These are phyloP conservation scores for Calycina marina DNA, from an alignment of 2,329 filamentous ascomycete species.

Conservation along the genomic window DNA sequence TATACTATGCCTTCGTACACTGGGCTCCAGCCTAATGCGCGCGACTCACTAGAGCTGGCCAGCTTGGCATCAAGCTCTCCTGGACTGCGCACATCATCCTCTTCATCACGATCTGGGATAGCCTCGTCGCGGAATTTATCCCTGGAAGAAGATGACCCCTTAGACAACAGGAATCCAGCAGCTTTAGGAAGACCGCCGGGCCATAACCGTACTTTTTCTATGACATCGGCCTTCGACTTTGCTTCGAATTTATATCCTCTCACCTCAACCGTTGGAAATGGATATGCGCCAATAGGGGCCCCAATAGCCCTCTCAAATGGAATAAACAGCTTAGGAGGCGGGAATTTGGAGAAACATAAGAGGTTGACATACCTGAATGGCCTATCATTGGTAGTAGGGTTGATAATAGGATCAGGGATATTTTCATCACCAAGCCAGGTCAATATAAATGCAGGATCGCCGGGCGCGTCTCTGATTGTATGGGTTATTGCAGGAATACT, in stretches of 20 bases:
- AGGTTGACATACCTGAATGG: constrained; percentile 91
- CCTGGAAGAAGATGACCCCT: constrained; percentile 71
- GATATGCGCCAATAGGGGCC: constrained; percentile 77
- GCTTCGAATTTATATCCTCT: constrained; percentile 85
- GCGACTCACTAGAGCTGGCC: constrained; percentile 93
- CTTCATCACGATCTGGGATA: constrained; percentile 68
- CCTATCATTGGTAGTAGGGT: constrained; percentile 73
- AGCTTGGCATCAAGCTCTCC: constrained; percentile 79
- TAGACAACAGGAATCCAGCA: constrained; percentile 46
- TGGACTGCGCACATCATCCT: constrained; percentile 41
- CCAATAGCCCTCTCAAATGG: constrained; percentile 45
- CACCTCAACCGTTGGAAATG: constrained; percentile 60
- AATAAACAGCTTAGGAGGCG: constrained; percentile 47
- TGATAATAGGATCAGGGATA: constrained; percentile 94
- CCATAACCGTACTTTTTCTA: constrained; percentile 63
- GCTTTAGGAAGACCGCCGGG: constrained; percentile 24
- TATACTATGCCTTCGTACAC: constrained; percentile 17
- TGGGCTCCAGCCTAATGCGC: constrained; percentile 25
- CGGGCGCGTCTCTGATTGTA: constrained; percentile 77
- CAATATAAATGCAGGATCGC: constrained; percentile 79
- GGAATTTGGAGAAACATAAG: constrained; percentile 88
- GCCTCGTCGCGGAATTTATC: constrained; percentile 88
- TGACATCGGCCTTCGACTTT: constrained; percentile 91
- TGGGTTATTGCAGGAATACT: constrained; percentile 85
- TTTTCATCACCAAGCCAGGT: constrained; percentile 92